These are phyloP conservation scores for Hondaea fermentalgiana DNA, from an alignment of 108 stramenopile species.

Conservation along the genomic window DNA sequence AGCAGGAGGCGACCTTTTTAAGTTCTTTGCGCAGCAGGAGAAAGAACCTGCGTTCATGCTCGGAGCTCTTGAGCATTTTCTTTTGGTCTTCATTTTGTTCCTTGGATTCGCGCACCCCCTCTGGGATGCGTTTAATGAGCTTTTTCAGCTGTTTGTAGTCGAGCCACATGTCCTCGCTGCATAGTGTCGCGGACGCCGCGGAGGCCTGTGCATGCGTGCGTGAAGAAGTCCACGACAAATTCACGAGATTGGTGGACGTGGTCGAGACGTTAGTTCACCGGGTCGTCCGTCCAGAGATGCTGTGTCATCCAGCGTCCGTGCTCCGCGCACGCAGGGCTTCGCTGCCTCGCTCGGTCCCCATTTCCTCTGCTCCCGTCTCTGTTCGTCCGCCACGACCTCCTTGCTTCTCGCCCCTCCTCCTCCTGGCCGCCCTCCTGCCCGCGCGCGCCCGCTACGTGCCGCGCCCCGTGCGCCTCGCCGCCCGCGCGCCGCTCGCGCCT, in stretches of 20 bases:
- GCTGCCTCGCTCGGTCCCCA: no score
- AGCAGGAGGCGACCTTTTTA: constrained; percentile 77
- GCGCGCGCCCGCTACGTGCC: not conserved
- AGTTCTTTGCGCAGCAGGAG: constrained; percentile 72
- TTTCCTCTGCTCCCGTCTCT: no score
- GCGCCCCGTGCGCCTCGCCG: not conserved
- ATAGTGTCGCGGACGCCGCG: not conserved
- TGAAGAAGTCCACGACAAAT: no score
- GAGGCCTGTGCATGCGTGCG: not conserved
- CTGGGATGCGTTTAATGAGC: constrained; percentile 70
- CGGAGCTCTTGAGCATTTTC: not conserved
- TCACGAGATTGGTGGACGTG: no score
- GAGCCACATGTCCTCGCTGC: constrained; percentile 32
- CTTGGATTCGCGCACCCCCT: constrained; percentile 40
- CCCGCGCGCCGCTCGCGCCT: not conserved
- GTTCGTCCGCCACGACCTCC: no score
- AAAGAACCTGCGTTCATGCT: constrained; percentile 55
- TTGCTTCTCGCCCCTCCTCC: no score
- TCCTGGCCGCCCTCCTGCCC: not conserved
- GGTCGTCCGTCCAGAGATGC: no score
- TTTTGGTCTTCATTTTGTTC: not conserved
- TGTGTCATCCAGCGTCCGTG: no score
- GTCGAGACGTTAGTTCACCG: no score
- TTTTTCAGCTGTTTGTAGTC: constrained; percentile 66
- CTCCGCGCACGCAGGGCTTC: no score